Conservation (phyloP, 495 filamentous ascomycete genomes). For the Cudoniella acicularis region DNA sequence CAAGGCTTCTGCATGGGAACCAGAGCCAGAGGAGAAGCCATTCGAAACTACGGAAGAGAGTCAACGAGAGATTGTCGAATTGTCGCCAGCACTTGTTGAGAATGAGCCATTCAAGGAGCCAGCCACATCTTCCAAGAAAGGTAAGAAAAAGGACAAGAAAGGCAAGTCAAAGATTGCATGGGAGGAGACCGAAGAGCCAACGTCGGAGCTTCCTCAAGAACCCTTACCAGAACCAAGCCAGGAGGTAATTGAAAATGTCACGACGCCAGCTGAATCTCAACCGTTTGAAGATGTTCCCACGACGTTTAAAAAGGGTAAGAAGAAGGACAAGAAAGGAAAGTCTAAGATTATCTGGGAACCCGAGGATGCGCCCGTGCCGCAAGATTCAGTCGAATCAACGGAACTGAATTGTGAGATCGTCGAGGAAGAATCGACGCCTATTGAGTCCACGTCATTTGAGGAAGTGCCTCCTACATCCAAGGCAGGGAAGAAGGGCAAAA, state of each 20-base stretch:
- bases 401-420: slow-evolving; percentile 2
- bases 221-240: neutral
- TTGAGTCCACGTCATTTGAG: slow-evolving; percentile 12
- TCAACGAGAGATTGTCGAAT: too few relatives aligned
- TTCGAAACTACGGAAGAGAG: too few relatives aligned
- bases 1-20: too few relatives aligned
- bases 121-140: slow-evolving; percentile 25
- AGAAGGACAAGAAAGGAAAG: slow-evolving; percentile 39
- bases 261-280: neutral
- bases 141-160: slow-evolving; percentile 39
- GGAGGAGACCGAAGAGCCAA: slow-evolving; percentile 10
- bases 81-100: neutral
- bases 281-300: slow-evolving; percentile 6
- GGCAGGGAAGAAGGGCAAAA: slow-evolving; percentile 35
- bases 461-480: slow-evolving; percentile 15
- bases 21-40: too few relatives aligned
- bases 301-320: slow-evolving; percentile 30
- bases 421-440: slow-evolving; percentile 12
- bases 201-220: neutral
- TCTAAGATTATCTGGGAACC: slow-evolving; percentile 14
- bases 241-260: neutral
- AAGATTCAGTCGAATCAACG: neutral
- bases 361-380: slow-evolving; percentile 19
- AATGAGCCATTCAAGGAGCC: slow-evolving; percentile 7
- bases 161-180: slow-evolving; percentile 25